Conservation (phyloP, 192 early-diverging fungal genomes). For the Backusella tarrabulga region DNA sequence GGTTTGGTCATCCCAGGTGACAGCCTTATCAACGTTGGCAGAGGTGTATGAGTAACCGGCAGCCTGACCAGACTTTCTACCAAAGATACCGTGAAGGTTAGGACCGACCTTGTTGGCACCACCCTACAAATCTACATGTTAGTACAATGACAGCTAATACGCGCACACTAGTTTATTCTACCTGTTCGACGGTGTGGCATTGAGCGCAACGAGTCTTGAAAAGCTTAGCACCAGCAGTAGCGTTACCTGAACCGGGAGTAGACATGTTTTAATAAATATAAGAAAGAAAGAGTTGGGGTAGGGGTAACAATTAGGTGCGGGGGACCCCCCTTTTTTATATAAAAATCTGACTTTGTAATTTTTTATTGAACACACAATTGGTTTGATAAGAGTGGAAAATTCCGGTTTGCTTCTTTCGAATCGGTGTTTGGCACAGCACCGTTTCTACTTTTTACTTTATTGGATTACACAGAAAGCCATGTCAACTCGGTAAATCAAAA, state of each 20-base stretch:
- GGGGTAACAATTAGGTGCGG: not conserved
- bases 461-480: not conserved
- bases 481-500: not conserved
- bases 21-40: slow-evolving; percentile 84
- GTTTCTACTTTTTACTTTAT: not conserved
- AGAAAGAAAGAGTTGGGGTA: not conserved
- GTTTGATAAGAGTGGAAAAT: not conserved
- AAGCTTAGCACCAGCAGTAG: slow-evolving; percentile 42
- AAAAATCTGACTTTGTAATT: not conserved
- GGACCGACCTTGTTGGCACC: slow-evolving; percentile 94
- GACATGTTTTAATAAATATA: slow-evolving; percentile 15
- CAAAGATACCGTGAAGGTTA: slow-evolving; percentile 92
- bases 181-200: slow-evolving; percentile 91
- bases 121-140: slow-evolving; percentile 43
- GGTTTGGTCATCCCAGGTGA: slow-evolving; percentile 86
- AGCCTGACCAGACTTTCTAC: slow-evolving; percentile 83
- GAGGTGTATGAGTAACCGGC: slow-evolving; percentile 90
- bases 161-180: not conserved
- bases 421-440: not conserved
- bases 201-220: slow-evolving; percentile 99
- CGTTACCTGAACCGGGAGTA: slow-evolving; percentile 30
- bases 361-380: not conserved
- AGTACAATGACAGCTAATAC: not conserved
- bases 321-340: not conserved
- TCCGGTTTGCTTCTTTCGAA: not conserved